These are phyloP conservation scores for Colletotrichum agaves DNA, from an alignment of 2,329 filamentous ascomycete species.

Conservation along the genomic window DNA sequence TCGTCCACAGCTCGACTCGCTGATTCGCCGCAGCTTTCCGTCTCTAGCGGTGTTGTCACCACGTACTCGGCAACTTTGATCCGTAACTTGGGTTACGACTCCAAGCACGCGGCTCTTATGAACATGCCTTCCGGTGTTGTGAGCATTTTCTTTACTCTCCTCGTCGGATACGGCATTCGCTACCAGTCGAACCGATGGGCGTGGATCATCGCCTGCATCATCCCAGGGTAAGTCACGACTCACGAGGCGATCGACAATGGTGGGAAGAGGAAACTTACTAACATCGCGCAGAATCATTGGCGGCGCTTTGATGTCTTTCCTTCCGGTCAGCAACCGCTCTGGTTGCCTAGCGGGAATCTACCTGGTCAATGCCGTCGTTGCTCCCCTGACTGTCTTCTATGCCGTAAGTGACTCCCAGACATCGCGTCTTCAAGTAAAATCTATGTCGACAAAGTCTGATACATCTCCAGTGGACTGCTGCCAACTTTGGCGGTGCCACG, in stretches of 20 bases:
- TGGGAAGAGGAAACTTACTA: not conserved
- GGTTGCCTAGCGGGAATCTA: conserved; percentile 62
- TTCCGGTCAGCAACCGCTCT: conserved; percentile 55
- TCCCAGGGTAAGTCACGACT: conserved; percentile 53
- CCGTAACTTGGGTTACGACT: conserved; percentile 55
- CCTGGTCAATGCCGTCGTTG: conserved; percentile 61
- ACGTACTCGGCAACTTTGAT: conserved; percentile 67
- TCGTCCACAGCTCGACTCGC: not conserved
- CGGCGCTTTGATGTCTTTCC: conserved; percentile 64
- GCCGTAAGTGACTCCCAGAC: conserved; percentile 45
- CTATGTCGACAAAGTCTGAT: not conserved
- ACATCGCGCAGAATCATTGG: conserved; percentile 53
- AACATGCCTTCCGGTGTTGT: conserved; percentile 65
- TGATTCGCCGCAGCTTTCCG: conserved; percentile 50
- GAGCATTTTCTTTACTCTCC: conserved; percentile 62
- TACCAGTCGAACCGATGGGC: conserved; percentile 60
- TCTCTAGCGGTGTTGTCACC: conserved; percentile 64
- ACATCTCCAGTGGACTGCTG: conserved; percentile 55
- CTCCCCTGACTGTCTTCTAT: conserved; percentile 58
- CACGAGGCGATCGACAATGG: not conserved
- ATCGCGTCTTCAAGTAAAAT: not conserved
- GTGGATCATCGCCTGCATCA: conserved; percentile 59
- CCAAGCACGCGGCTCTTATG: conserved; percentile 60
- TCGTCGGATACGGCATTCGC: conserved; percentile 60
- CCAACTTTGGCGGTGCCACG: conserved; percentile 63